Percentiles rank a stretch among this genome's conserved stretches.
phyloP scores from a whole-genome alignment of 768 basidiomycete genomes.

The Podaxis sp. region DNA sequence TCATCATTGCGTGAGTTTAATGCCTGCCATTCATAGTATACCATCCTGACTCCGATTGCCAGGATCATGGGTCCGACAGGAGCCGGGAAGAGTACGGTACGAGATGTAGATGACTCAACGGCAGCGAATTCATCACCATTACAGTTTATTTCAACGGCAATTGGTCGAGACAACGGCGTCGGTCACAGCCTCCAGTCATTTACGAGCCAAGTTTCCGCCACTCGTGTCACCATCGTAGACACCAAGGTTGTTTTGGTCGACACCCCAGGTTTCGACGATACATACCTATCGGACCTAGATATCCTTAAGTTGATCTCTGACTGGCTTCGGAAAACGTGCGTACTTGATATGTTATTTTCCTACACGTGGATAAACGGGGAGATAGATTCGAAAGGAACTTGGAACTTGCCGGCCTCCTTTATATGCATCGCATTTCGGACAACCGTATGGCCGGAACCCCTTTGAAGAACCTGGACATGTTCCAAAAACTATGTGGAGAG shows the following conservation, averaged over 20 bases:
- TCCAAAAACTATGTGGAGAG: conserved; percentile 11
- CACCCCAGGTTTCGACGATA: conserved; percentile 29
- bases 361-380: not conserved
- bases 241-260: conserved; percentile 24
- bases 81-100: conserved; percentile 31
- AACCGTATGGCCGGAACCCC: conserved; percentile 3
- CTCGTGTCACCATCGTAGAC: not conserved
- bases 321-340: conserved; percentile 28
- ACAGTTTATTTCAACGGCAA: not conserved
- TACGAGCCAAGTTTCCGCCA: conserved; percentile 22
- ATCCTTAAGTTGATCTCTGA: conserved; percentile 25
- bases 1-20: conserved; percentile 23
- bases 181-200: conserved; percentile 25
- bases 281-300: conserved; percentile 21
- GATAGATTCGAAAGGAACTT: not conserved
- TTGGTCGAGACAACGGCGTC: conserved; percentile 24
- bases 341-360: not conserved
- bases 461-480: conserved; percentile 3
- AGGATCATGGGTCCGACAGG: conserved; percentile 32
- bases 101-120: not conserved
- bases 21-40: not conserved
- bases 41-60: not conserved
- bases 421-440: conserved; percentile 11
- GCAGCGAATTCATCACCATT: not conserved
- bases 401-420: conserved; percentile 2